Percentiles rank a stretch among this genome's conserved stretches.
Conservation (phyloP, 768 basidiomycete genomes). For the Steccherinum ochraceum region DNA sequence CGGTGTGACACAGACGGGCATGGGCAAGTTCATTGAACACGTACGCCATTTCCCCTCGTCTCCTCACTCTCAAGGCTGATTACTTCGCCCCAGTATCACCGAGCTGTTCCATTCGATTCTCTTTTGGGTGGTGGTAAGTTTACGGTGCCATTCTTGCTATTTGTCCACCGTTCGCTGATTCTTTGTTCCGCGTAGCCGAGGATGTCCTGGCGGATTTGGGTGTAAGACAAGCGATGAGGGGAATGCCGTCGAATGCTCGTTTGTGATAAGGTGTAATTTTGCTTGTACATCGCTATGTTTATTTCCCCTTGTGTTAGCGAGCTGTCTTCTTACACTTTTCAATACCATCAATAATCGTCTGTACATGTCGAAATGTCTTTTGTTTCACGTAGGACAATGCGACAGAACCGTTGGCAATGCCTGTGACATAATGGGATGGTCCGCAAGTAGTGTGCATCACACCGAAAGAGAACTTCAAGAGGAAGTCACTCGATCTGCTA, state of each 20-base stretch:
- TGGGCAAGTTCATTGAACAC: conserved; percentile 75
- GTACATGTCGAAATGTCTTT: too few relatives aligned
- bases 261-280: conserved; percentile 31
- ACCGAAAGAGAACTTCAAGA: too few relatives aligned
- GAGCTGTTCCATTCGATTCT: conserved; percentile 61
- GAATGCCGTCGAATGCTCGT: conserved; percentile 64
- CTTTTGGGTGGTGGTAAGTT: conserved; percentile 59
- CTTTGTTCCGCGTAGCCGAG: conserved; percentile 47
- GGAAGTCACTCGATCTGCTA: too few relatives aligned
- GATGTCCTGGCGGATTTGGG: conserved; percentile 75
- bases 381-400: too few relatives aligned
- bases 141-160: too few relatives aligned
- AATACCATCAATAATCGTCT: too few relatives aligned
- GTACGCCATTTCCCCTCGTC: conserved; percentile 28
- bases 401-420: too few relatives aligned
- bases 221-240: conserved; percentile 71
- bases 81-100: conserved; percentile 44
- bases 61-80: not conserved
- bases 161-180: conserved; percentile 1
- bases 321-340: too few relatives aligned
- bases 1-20: conserved; percentile 80
- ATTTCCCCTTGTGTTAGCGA: too few relatives aligned
- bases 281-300: not conserved
- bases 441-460: too few relatives aligned
- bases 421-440: too few relatives aligned